Base-by-base conservation (phyloP, 352 stramenopile species). In the Pythium rhizo-oryzae region DNA sequence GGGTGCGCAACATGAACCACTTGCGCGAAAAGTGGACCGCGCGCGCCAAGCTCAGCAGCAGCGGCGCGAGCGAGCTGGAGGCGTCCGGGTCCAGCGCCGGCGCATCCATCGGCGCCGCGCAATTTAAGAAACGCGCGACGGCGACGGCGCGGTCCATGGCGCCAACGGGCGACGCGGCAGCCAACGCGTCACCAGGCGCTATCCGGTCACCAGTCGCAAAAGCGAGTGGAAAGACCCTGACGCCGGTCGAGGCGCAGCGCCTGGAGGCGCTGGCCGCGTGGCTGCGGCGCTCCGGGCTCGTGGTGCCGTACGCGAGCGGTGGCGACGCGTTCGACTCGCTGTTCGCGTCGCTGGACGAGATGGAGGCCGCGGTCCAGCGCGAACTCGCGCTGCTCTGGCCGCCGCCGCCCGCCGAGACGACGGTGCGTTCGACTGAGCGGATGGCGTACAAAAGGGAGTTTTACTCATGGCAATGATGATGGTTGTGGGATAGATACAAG, bases 1-100 rank as follows among this genome's bases (percentile, higher is more conserved):
- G 66, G 13, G 66, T 72, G 43, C 65, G 59, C 53, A 72, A 71
- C 50, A 75, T 75, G 64, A 75, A 75, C 51, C 69, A 75, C 15
- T 35, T 75, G 33, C 69, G 69, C 13, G 69, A 75, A 37, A 75
- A 75, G 50, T 75, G 69, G 69, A 52, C 19, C 49, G 60, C 49
- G 16, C 62, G 59, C 43, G 35, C 54, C 39, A 71, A 75, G 47
- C 61, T 71, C 52, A 74, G 62, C 59, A 70, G 57, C 59, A 75
- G 59, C 52, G 44, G 54, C 54, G 35, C 23, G 25, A 67, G 54
- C 44, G 60, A 75, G 4, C 62, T 65, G 62, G 68, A 72, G 9
- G 35, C 55, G 12, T 55, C 57, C 28, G 18, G 23, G 12, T 58
- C 64, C 21, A 37, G 43, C 43, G 52, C 18, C 5, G 25, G 35